A percentile compares a stretch with the other conserved stretches of the same genome.
These are phyloP conservation scores for Zymoseptoria pseudotritici DNA, from an alignment of 2,329 filamentous ascomycete species.

Conservation along the genomic window DNA sequence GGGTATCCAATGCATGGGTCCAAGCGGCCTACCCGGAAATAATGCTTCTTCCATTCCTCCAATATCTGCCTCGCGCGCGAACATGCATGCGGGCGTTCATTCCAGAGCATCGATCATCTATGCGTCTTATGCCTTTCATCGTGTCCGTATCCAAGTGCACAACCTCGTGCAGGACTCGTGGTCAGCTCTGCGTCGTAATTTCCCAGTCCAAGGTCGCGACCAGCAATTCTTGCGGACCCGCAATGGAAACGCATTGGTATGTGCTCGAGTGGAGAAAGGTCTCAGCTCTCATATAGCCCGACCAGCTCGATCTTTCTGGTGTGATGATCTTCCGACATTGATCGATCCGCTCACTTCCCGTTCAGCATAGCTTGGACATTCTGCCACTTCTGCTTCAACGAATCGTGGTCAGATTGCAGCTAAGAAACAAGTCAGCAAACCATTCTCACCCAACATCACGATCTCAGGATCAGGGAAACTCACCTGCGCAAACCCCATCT, in stretches of 20 bases:
- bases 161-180: neutral
- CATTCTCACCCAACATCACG: neutral
- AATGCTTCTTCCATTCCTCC: neutral
- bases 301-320: neutral
- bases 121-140: neutral
- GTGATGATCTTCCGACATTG: neutral
- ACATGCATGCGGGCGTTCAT: neutral
- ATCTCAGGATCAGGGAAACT: conserved; percentile 30
- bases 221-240: neutral
- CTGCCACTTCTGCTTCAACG: conserved; percentile 43
- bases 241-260: no score
- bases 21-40: neutral
- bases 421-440: conserved; percentile 20
- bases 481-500: conserved; percentile 94
- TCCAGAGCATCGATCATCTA: neutral
- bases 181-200: neutral
- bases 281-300: neutral
- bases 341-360: conserved; percentile 5
- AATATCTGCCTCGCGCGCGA: neutral
- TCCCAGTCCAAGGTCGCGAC: neutral
- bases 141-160: neutral
- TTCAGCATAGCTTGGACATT: conserved; percentile 40
- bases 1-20: neutral
- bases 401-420: conserved; percentile 43
- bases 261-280: neutral